Conservation (phyloP, 2,329 filamentous ascomycete genomes). For the Trichoderma aggressivum region DNA sequence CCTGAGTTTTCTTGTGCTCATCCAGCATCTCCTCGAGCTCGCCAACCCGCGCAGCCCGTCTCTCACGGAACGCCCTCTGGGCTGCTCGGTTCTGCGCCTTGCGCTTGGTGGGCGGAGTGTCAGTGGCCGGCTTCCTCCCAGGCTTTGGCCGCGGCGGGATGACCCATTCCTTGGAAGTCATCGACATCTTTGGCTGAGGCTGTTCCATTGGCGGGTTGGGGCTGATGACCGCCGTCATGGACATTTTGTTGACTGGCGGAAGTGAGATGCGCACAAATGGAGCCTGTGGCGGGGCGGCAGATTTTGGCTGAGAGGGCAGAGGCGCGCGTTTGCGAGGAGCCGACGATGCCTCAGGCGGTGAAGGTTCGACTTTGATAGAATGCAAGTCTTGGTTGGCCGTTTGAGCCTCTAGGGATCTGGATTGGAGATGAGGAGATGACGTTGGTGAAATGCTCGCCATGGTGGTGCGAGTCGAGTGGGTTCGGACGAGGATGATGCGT, state of each 20-base stretch:
- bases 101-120: conserved; percentile 87
- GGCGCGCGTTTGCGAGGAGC: conserved; percentile 29
- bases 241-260: conserved; percentile 42
- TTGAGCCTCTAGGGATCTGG: background rate
- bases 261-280: conserved; percentile 32
- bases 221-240: conserved; percentile 47
- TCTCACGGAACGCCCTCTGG: conserved; percentile 84
- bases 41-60: conserved; percentile 78
- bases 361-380: background rate
- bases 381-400: background rate
- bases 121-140: conserved; percentile 87
- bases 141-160: conserved; percentile 83
- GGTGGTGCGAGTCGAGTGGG: conserved; percentile 14
- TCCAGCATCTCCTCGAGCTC: conserved; percentile 68
- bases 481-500: background rate
- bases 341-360: conserved; percentile 1
- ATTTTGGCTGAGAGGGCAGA: conserved; percentile 31
- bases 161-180: conserved; percentile 83
- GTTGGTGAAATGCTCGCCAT: conserved; percentile 18
- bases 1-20: conserved; percentile 54
- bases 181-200: conserved; percentile 49
- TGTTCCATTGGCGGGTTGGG: conserved; percentile 39
- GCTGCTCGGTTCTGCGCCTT: conserved; percentile 93
- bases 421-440: conserved; percentile 13
- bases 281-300: conserved; percentile 27